Evolutionary conservation across 2,329 filamentous ascomycete species (phyloP).

Genomic region (Fusarium brevicatenulatum): DNA sequence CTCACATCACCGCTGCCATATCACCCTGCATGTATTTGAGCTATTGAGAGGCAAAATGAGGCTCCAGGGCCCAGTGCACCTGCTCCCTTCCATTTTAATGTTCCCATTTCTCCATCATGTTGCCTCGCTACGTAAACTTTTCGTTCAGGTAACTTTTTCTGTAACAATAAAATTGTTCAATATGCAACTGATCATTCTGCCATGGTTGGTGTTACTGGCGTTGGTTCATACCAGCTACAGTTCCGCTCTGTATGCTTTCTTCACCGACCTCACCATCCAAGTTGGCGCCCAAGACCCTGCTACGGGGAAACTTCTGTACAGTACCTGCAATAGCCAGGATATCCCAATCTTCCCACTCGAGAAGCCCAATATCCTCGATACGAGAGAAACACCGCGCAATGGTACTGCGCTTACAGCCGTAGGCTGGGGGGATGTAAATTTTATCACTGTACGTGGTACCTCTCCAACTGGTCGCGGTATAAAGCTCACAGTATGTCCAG

Average conservation of each 20-base stretch:
- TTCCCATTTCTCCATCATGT: fast-evolving
- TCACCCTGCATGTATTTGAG: background rate
- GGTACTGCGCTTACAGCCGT: background rate
- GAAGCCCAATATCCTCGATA: background rate
- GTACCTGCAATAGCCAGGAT: background rate
- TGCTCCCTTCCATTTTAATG: background rate
- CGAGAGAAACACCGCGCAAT: background rate
- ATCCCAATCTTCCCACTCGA: background rate
- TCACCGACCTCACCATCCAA: background rate
- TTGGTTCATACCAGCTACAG: background rate
- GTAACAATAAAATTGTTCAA: too few species aligned
- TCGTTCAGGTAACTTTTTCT: fast-evolving
- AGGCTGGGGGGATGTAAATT: background rate
- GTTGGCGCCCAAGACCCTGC: conserved; percentile 1
- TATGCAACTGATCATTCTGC: background rate
- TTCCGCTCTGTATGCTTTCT: background rate
- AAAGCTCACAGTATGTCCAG: background rate
- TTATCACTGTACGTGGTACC: background rate
- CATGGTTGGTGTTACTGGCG: background rate
- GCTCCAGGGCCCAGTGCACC: too few species aligned
- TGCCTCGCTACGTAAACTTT: fast-evolving
- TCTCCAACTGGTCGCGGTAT: fast-evolving
- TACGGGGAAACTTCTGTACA: conserved; percentile 1
- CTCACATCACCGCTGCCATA: too few species aligned
- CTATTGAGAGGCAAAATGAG: background rate